Evolutionary conservation across 257 asterid species (phyloP).

Genomic region (Hygrophila difformis): DNA sequence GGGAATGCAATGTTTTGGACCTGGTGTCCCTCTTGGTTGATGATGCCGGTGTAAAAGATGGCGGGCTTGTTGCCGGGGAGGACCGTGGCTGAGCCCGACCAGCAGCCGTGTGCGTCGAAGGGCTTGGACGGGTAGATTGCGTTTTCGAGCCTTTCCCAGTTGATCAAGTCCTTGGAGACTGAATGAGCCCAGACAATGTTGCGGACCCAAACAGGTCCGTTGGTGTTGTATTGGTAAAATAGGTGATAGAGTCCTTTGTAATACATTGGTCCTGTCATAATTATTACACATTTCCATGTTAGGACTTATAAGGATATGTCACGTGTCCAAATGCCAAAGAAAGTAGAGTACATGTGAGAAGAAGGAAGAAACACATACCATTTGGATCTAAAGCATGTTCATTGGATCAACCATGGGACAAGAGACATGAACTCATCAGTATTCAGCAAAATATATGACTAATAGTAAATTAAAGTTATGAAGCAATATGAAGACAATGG

Average conservation of each 20-base stretch:
- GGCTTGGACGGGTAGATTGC: slow-evolving; percentile 32
- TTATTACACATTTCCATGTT: too few relatives aligned
- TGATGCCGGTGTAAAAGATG: slow-evolving; percentile 39
- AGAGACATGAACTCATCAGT: too few relatives aligned
- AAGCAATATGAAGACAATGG: too few relatives aligned
- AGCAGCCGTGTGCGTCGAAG: slow-evolving; percentile 33
- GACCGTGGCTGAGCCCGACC: slow-evolving; percentile 51
- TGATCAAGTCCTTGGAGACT: slow-evolving; percentile 35
- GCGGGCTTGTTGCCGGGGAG: slow-evolving; percentile 32
- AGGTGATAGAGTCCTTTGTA: slow-evolving; percentile 44
- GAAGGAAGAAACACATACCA: too few relatives aligned
- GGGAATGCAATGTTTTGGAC: slow-evolving; percentile 48
- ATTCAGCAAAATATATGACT: too few relatives aligned
- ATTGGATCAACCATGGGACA: slow-evolving; percentile 16
- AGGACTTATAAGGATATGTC: too few relatives aligned
- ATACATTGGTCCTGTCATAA: slow-evolving; percentile 46
- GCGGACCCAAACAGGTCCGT: slow-evolving; percentile 43
- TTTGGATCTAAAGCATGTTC: slow-evolving; percentile 28
- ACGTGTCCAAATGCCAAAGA: too few relatives aligned
- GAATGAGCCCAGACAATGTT: slow-evolving; percentile 46
- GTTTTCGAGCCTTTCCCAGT: slow-evolving; percentile 30
- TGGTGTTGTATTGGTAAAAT: slow-evolving; percentile 41
- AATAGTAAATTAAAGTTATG: background rate
- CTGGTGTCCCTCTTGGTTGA: slow-evolving; percentile 22
- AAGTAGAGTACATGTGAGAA: too few relatives aligned